A percentile compares a stretch with the other conserved stretches of the same genome.
Evolutionary conservation across 805 yeast species (phyloP).

Genomic region (Metschnikowia reukaufii): DNA sequence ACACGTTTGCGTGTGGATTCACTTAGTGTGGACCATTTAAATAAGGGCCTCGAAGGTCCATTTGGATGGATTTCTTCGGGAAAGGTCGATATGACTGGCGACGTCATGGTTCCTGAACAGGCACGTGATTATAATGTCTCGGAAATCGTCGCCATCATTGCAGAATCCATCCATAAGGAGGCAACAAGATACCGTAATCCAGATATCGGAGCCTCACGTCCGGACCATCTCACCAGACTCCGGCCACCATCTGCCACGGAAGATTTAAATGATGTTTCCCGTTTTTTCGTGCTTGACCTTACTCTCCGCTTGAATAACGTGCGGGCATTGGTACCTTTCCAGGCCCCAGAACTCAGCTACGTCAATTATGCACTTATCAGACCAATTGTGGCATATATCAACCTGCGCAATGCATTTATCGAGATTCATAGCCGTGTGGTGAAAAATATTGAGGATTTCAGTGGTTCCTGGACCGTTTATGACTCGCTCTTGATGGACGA

Average conservation of each 20-base stretch:
- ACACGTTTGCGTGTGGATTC: slow-evolving; percentile 84
- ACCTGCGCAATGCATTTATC: slow-evolving; percentile 83
- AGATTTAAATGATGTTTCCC: slow-evolving; percentile 39
- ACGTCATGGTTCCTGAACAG: slow-evolving; percentile 75
- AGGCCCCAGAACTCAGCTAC: slow-evolving; percentile 84
- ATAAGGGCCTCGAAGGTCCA: slow-evolving; percentile 89
- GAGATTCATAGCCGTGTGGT: slow-evolving; percentile 82
- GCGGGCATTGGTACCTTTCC: slow-evolving; percentile 84
- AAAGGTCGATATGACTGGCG: slow-evolving; percentile 90
- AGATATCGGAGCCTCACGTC: slow-evolving; percentile 28
- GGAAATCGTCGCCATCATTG: slow-evolving; percentile 51
- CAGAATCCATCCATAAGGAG: slow-evolving; percentile 48
- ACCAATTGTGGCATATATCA: slow-evolving; percentile 95
- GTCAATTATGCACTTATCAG: slow-evolving; percentile 87
- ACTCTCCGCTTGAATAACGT: slow-evolving; percentile 80
- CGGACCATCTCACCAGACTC: slow-evolving; percentile 31
- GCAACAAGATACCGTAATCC: slow-evolving; percentile 45
- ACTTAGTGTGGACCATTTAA: slow-evolving; percentile 82
- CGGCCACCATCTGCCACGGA: slow-evolving; percentile 9
- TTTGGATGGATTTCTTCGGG: slow-evolving; percentile 97
- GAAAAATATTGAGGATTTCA: slow-evolving; percentile 78
- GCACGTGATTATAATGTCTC: slow-evolving; percentile 47
- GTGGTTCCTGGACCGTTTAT: slow-evolving; percentile 95
- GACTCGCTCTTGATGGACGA: slow-evolving; percentile 92
- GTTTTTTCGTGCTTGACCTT: slow-evolving; percentile 74